Percentiles rank a stretch among this genome's conserved stretches.
These are phyloP conservation scores for Penicillium hordei DNA, from an alignment of 2,329 filamentous ascomycete genomes.

Conservation along the genomic window DNA sequence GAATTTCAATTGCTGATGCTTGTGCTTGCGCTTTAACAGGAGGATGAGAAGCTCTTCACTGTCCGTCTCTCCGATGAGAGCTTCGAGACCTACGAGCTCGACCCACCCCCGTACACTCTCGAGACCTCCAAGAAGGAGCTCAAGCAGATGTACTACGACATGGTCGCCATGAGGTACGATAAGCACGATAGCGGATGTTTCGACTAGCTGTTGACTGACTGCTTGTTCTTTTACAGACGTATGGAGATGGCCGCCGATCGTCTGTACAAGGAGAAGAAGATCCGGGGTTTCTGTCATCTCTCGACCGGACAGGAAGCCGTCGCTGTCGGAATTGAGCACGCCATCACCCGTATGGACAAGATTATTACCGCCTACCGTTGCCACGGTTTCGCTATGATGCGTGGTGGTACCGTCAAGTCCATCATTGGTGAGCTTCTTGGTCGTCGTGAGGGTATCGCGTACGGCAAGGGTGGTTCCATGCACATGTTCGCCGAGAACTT, in stretches of 20 bases:
- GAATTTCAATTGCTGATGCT: constrained; percentile 24
- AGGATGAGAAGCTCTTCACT: constrained; percentile 90
- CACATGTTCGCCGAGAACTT: constrained; percentile 99
- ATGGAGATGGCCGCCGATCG: constrained; percentile 99
- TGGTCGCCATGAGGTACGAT: constrained; percentile 86
- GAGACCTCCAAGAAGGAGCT: constrained; percentile 95
- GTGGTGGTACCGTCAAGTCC: constrained; percentile 81
- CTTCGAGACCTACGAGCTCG: constrained; percentile 99
- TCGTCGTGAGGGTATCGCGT: constrained; percentile 92
- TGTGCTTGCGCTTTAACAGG: constrained; percentile 52
- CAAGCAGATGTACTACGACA: constrained; percentile 98
- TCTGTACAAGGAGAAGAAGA: constrained; percentile 99
- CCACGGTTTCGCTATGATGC: constrained; percentile 98
- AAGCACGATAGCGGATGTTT: background rate
- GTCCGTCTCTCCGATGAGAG: constrained; percentile 95
- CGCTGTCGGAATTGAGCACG: constrained; percentile 93
- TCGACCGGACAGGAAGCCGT: constrained; percentile 98
- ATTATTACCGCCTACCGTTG: constrained; percentile 98
- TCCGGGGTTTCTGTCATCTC: constrained; percentile 98
- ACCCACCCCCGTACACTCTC: constrained; percentile 89
- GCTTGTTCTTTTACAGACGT: constrained; percentile 60
- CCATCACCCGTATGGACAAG: constrained; percentile 86
- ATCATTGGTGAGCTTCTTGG: constrained; percentile 96
- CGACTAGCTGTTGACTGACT: constrained; percentile 4
- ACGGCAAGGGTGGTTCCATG: constrained; percentile 99